Evolutionary conservation across 371 early-diverging fungal genomes (phyloP), one percentile per base, ranked within the genome.

Genomic region (Basidiobolus heterosporus): DNA sequence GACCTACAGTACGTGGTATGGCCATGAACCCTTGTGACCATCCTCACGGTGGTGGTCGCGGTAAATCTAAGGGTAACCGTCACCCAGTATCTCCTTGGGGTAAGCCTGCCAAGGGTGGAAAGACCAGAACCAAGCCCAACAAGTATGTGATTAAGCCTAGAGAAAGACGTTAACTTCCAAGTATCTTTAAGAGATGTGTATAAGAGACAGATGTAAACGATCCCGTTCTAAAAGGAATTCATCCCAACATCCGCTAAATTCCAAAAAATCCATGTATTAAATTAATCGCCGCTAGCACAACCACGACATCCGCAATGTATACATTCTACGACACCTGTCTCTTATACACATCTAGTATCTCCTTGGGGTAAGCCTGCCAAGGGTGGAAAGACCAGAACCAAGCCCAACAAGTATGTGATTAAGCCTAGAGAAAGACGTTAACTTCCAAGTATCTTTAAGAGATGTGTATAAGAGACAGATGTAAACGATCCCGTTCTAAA

Each of bases 21-120:
- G 98, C 98, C 38, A 92, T 92, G 94, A 98, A 94, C 70, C 85
- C 96, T n/a, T 72, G 74, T 46, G 96, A 98, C 69, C 99, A 98
- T 73, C 92, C 96, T 49, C 95, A 94, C 65, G 99, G 99, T 70
- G 99, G 99, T 78, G 98, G 98, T 74, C 76, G 85, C 57, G 82
- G 85, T 57, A 92, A 91, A 71, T 83, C 85, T 51, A 89, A 91
- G 78, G 94, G 98, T 68, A 81, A 78, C 57, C 82, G 85, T 60
- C 79, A 88, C 44, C 87, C 96, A 38, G 64, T 82, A 54, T 85
- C 87, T 44, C 91, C 91, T 36, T 93, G 95, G 94, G 95, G 95
- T 64, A 82, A 82, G 53, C 74, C 82, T 54, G 87, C 93, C 50
- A 93, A 93, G 81, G 96, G 96, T 60, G 91, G 88, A 60, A 89